phyloP scores from a whole-genome alignment of 305 asterid species.

The Euphrasia arctica region DNA sequence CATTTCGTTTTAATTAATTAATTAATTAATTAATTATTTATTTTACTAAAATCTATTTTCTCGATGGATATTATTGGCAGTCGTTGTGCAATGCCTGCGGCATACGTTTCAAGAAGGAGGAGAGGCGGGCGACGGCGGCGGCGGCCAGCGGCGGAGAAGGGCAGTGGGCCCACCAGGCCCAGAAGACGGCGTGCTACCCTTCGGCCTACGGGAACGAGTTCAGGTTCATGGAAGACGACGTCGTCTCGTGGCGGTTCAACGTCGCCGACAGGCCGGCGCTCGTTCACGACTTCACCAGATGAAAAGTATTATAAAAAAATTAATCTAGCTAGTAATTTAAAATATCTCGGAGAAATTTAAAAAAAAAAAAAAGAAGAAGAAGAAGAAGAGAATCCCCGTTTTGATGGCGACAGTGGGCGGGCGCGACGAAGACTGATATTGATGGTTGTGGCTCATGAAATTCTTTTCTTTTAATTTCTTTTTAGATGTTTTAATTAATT shows the following conservation, averaged over 20 bases:
- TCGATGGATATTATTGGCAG: constrained; percentile 35
- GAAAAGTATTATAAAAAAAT: neutral
- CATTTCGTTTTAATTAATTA: neutral
- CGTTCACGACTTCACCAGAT: constrained; percentile 54
- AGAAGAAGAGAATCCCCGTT: constrained; percentile 22
- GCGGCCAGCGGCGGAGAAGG: constrained; percentile 42
- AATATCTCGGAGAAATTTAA: neutral
- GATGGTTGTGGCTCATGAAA: constrained; percentile 35
- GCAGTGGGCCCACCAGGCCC: constrained; percentile 63
- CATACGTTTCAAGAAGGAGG: constrained; percentile 93
- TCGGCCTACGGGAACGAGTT: constrained; percentile 54
- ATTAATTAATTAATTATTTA: too few relatives aligned
- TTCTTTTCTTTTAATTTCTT: constrained; percentile 47
- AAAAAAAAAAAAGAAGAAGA: neutral
- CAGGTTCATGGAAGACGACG: constrained; percentile 60
- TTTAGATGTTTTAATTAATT: constrained; percentile 37
- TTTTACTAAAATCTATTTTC: neutral
- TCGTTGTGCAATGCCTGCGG: constrained; percentile 98
- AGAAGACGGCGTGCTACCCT: constrained; percentile 47
- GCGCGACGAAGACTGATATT: neutral
- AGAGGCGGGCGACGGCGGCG: constrained; percentile 86
- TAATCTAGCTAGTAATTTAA: neutral
- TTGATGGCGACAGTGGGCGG: constrained; percentile 32
- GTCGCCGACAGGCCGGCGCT: constrained; percentile 44
- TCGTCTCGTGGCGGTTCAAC: constrained; percentile 51